Evolutionary conservation across 495 filamentous ascomycete genomes (phyloP), one percentile per base, ranked within the genome.

Genomic region (Filosporella fistucella): DNA sequence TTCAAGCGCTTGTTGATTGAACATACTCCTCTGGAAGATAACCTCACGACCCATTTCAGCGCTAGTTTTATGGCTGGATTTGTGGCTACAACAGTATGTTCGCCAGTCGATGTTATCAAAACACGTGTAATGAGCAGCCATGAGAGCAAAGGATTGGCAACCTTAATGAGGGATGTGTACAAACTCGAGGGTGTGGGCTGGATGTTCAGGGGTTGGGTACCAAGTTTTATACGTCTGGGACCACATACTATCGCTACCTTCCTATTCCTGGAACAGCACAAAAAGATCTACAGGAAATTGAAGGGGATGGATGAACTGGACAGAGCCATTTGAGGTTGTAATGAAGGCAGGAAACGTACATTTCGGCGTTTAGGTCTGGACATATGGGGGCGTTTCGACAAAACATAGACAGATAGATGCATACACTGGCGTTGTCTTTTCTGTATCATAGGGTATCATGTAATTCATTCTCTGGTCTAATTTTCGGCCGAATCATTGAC

Each of bases 161-260:
- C 69, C 39, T 55, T 90, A 16, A 59, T 94, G 54, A 61, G 67
- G 5, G 82, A 89, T 30, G 86, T 91, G 23, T 83, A 81, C 51
- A 78, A 74, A 53, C 76, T 80, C 43, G 91, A 98, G 63, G 91
- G 91, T 22, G 63, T 88, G 36, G 63, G 70, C 49, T 98, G 93
- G 93, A 87, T 90, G 77, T 97, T 96, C 67, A 84, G 85, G 60
- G 93, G 93, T n/a, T 98, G 93, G 93, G 85, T 95, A 35, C 93
- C 93, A 9, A 93, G 88, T 58, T 98, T 98, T 63, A 81, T 96
- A 47, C 76, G 93, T n/a, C 60, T 98, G 47, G 94, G 79, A 49
- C 79, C 76, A 20, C 93, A 98, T 73, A 98, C 93, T 2, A 89
- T 97, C 59, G 83, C 86, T 49, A 97, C 94, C 9, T 96, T 98